These are phyloP conservation scores for Butyriboletus loyo DNA, from an alignment of 768 basidiomycete species.

Conservation along the genomic window DNA sequence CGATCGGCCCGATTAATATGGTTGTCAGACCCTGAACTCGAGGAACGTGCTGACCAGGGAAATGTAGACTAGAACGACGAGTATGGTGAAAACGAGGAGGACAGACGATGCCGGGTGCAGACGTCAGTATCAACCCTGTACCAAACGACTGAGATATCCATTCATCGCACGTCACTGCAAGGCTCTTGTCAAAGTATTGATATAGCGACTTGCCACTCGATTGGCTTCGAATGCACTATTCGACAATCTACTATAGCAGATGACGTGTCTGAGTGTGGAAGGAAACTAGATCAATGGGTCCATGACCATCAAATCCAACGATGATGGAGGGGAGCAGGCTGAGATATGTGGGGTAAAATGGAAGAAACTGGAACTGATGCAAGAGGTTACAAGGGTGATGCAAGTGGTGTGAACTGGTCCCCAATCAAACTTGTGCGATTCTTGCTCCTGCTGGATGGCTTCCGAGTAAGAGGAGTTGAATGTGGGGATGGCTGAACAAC, in stretches of 20 bases:
- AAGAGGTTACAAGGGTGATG: constrained; percentile 11
- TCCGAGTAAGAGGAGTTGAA: constrained; percentile 61
- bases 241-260: constrained; percentile 9
- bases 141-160: too few relatives aligned
- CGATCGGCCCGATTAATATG: too few relatives aligned
- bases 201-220: neutral
- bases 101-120: too few relatives aligned
- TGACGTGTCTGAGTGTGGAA: neutral
- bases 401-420: constrained; percentile 25
- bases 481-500: constrained; percentile 21
- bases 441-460: constrained; percentile 58
- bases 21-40: too few relatives aligned
- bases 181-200: neutral
- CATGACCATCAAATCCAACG: neutral
- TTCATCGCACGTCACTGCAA: too few relatives aligned
- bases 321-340: neutral
- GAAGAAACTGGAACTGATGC: neutral
- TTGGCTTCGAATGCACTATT: neutral
- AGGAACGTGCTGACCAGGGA: too few relatives aligned
- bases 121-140: too few relatives aligned
- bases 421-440: constrained; percentile 46
- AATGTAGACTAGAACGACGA: too few relatives aligned
- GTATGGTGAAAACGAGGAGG: too few relatives aligned
- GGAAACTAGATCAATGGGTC: neutral
- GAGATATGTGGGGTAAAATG: constrained; percentile 3